phyloP scores from a whole-genome alignment of 208 protist species.

The Trypanosoma avium region DNA sequence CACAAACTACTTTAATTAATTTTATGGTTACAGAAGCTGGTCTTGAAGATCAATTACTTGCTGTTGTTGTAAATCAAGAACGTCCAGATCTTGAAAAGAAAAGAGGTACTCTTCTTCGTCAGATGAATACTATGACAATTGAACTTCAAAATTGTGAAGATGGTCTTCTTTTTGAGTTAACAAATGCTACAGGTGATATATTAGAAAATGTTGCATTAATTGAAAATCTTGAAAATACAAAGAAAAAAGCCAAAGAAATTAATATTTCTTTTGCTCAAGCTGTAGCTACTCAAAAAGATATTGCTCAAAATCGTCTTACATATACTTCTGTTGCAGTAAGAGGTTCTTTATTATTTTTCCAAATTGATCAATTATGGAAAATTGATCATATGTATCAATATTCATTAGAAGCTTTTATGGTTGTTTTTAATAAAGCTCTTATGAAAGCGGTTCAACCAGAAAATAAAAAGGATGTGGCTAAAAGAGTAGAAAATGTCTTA shows the following conservation, averaged over 20 bases:
- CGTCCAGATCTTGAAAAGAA: constrained; percentile 97
- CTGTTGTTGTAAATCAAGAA: constrained; percentile 97
- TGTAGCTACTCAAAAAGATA: constrained; percentile 93
- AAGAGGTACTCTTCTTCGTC: constrained; percentile 91
- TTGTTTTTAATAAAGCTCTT: constrained; percentile 98
- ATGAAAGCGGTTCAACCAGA: constrained; percentile 80
- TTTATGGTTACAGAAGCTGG: constrained; percentile 98
- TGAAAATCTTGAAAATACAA: constrained; percentile 97
- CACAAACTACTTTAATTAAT: constrained; percentile 99
- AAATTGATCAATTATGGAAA: constrained; percentile 95
- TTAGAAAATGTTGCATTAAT: constrained; percentile 96
- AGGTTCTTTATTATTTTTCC: constrained; percentile 97
- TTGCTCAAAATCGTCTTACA: constrained; percentile 93
- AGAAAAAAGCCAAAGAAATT: constrained; percentile 96
- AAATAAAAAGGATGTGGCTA: constrained; percentile 90
- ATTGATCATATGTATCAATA: constrained; percentile 99
- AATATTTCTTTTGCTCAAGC: constrained; percentile 93
- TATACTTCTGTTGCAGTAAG: constrained; percentile 96
- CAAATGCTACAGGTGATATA: constrained; percentile 96
- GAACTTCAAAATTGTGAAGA: constrained; percentile 97
- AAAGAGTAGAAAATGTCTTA: constrained; percentile 93
- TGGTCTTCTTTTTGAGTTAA: constrained; percentile 94
- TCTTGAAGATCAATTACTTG: constrained; percentile 98
- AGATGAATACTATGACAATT: constrained; percentile 99
- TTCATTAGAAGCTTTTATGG: constrained; percentile 97